Evolutionary conservation across 768 basidiomycete genomes (phyloP).

Genomic region (Tephrocybe sp.): DNA sequence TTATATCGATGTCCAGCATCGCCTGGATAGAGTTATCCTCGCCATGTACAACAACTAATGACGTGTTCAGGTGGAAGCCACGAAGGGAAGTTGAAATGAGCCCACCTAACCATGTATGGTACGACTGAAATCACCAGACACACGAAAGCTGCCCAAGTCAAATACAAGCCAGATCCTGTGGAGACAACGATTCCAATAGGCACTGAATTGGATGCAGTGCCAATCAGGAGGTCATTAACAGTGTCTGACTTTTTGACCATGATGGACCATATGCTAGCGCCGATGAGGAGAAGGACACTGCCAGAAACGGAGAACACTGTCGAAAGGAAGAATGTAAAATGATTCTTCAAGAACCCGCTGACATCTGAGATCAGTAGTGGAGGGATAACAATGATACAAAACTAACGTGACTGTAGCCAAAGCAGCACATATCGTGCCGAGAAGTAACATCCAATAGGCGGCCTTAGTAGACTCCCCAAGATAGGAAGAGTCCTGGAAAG

Average conservation of each 20-base stretch:
- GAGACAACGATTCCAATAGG: slow-evolving; percentile 65
- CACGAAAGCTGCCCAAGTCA: slow-evolving; percentile 77
- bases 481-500: slow-evolving; percentile 61
- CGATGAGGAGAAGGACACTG: slow-evolving; percentile 64
- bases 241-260: slow-evolving; percentile 62
- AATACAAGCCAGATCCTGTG: slow-evolving; percentile 58
- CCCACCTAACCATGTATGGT: slow-evolving; percentile 79
- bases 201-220: slow-evolving; percentile 30
- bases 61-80: neutral
- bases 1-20: slow-evolving; percentile 22
- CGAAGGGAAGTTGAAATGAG: slow-evolving; percentile 2
- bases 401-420: slow-evolving; percentile 69
- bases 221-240: slow-evolving; percentile 54
- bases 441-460: slow-evolving; percentile 74
- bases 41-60: slow-evolving; percentile 75
- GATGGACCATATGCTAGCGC: slow-evolving; percentile 76
- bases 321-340: slow-evolving; percentile 67
- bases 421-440: slow-evolving; percentile 68
- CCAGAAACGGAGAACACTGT: slow-evolving; percentile 61
- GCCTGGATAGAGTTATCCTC: slow-evolving; percentile 48
- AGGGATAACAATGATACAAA: slow-evolving; percentile 4
- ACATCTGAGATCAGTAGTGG: slow-evolving; percentile 11
- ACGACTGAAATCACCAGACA: slow-evolving; percentile 63
- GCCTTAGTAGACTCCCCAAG: slow-evolving; percentile 63
- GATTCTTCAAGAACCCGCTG: slow-evolving; percentile 69